Evolutionary conservation across 116 monocot species (phyloP).

Genomic region (Iris pallida): DNA sequence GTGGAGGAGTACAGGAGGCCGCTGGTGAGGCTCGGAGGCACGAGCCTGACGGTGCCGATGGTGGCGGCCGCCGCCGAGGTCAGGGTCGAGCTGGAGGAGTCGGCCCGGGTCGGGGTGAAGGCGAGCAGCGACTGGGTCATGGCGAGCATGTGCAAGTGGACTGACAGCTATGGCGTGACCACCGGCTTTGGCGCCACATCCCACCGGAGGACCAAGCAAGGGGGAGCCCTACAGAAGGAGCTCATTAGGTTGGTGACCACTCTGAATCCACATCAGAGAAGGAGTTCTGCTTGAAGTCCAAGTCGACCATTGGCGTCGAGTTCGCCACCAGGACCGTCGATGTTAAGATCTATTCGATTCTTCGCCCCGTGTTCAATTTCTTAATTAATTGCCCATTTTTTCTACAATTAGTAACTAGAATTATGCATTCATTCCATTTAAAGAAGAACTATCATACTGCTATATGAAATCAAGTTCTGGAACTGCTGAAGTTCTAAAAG

Average conservation of each 20-base stretch:
- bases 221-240: slow-evolving; percentile 49
- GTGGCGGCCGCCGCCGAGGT: slow-evolving; percentile 12
- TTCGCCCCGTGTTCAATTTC: too few relatives aligned
- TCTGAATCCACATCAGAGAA: too few relatives aligned
- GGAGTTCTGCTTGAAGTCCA: too few relatives aligned
- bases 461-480: slow-evolving; percentile 71
- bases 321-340: too few relatives aligned
- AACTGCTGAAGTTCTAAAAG: slow-evolving; percentile 35
- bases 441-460: slow-evolving; percentile 55
- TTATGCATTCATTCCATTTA: too few relatives aligned
- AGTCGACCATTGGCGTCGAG: too few relatives aligned
- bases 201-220: slow-evolving; percentile 53
- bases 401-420: too few relatives aligned
- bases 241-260: slow-evolving; percentile 41
- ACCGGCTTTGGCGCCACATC: slow-evolving; percentile 75
- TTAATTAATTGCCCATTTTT: too few relatives aligned
- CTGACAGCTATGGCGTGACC: slow-evolving; percentile 63
- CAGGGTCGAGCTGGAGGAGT: slow-evolving; percentile 15
- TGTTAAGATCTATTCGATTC: too few relatives aligned
- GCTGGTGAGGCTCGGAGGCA: slow-evolving; percentile 27
- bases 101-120: slow-evolving; percentile 29
- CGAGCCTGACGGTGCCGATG: slow-evolving; percentile 28
- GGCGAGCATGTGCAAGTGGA: slow-evolving; percentile 34
- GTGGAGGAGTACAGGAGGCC: slow-evolving; percentile 26
- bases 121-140: slow-evolving; percentile 55